Conservation (phyloP, 257 asterid species). For the Ilex aquifolium region DNA sequence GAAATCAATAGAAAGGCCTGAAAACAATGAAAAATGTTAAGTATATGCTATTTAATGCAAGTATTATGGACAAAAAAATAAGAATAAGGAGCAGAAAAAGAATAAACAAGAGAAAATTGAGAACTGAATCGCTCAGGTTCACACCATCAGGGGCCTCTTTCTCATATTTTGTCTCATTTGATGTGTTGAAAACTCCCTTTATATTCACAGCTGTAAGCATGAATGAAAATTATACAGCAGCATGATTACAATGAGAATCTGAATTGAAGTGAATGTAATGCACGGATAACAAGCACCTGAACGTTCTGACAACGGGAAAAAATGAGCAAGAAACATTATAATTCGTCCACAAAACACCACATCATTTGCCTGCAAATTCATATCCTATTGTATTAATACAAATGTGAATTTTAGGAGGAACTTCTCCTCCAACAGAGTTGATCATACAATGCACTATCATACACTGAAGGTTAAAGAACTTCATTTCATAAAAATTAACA, state of each 20-base stretch:
- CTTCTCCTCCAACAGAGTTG: no score
- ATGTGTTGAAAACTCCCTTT: conserved; percentile 94
- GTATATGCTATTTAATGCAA: neutral
- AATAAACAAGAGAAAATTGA: conserved; percentile 4
- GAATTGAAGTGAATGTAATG: neutral
- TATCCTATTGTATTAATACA: conserved; percentile 10
- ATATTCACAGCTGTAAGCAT: conserved; percentile 77
- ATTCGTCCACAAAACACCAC: conserved; percentile 98
- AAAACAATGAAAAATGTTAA: conserved; percentile 20
- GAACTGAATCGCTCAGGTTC: conserved; percentile 17
- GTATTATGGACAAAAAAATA: neutral
- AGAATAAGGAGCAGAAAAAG: neutral
- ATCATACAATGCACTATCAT: no score
- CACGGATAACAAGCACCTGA: conserved; percentile 49
- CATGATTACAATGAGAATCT: neutral
- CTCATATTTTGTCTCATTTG: conserved; percentile 96
- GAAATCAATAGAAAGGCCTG: conserved; percentile 91
- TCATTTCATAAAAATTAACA: no score
- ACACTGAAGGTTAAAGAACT: no score
- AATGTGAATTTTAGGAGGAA: neutral
- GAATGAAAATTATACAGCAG: conserved; percentile 8
- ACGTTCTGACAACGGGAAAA: conserved; percentile 96
- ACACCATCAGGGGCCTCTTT: conserved; percentile 91
- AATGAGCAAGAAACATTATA: conserved; percentile 98
- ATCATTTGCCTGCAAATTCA: conserved; percentile 82